These are phyloP conservation scores for Cucurbitaria berberidis DNA, from an alignment of 2,329 filamentous ascomycete species.

Conservation along the genomic window DNA sequence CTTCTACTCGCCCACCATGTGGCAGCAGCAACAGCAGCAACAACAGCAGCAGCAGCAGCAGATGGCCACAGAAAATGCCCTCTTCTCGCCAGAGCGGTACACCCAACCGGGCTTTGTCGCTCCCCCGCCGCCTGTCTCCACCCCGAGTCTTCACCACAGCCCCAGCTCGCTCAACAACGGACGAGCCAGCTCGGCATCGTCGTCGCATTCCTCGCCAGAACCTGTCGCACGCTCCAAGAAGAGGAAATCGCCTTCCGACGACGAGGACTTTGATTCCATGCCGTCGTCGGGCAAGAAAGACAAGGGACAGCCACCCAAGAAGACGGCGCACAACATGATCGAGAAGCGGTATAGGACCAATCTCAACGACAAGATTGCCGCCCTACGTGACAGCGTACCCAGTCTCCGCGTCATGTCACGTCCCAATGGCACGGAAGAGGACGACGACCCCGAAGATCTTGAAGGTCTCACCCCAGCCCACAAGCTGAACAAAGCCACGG, in stretches of 20 bases:
- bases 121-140: slow-evolving; percentile 35
- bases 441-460: slow-evolving; percentile 82
- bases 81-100: slow-evolving; percentile 39
- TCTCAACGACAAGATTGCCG: slow-evolving; percentile 95
- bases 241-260: slow-evolving; percentile 53
- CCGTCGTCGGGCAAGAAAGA: slow-evolving; percentile 59
- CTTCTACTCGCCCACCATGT: slow-evolving; percentile 41
- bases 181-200: slow-evolving; percentile 46
- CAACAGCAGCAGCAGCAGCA: slow-evolving; percentile 38
- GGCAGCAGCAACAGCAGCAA: slow-evolving; percentile 38
- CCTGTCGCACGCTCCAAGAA: slow-evolving; percentile 47
- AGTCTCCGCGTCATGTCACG: slow-evolving; percentile 83
- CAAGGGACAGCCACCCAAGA: slow-evolving; percentile 70
- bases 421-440: slow-evolving; percentile 65
- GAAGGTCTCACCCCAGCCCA: slow-evolving; percentile 75
- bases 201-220: slow-evolving; percentile 69
- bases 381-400: slow-evolving; percentile 88
- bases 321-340: slow-evolving; percentile 97
- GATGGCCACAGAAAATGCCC: slow-evolving; percentile 22
- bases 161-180: slow-evolving; percentile 43
- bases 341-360: slow-evolving; percentile 97
- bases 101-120: slow-evolving; percentile 31
- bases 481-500: slow-evolving; percentile 97
- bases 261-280: slow-evolving; percentile 65
- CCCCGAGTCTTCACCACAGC: slow-evolving; percentile 48